Percentiles rank a stretch among this genome's conserved stretches.
phyloP scores from a whole-genome alignment of 169 alveolate genomes.

The Babesia bovis region DNA sequence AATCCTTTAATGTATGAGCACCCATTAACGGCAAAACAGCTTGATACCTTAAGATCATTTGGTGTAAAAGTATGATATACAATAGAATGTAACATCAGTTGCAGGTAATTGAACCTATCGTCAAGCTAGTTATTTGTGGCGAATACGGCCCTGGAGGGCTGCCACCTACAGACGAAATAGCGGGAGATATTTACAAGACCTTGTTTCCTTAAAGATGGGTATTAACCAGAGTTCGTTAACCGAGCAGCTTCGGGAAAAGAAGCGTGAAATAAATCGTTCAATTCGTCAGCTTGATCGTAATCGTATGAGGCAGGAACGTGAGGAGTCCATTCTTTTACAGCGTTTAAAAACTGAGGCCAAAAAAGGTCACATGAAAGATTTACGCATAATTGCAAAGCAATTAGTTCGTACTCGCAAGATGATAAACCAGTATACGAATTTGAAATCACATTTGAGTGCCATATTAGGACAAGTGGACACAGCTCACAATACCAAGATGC shows the following conservation, averaged over 20 bases:
- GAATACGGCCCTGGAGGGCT: constrained; percentile 44
- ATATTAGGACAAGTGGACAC: constrained; percentile 36
- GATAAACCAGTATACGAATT: constrained; percentile 26
- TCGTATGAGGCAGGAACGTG: constrained; percentile 35
- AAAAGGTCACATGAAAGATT: constrained; percentile 30
- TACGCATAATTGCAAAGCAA: constrained; percentile 48
- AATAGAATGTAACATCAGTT: background rate
- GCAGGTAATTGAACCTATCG: constrained; percentile 27
- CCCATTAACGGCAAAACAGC: constrained; percentile 84
- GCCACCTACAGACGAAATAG: constrained; percentile 30
- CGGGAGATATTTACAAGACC: background rate
- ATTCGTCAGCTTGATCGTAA: constrained; percentile 58
- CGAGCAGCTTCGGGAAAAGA: constrained; percentile 51
- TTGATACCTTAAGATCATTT: constrained; percentile 69
- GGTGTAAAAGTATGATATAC: constrained; percentile 50
- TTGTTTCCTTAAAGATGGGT: constrained; percentile 43
- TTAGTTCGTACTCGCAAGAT: constrained; percentile 44
- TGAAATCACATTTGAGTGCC: constrained; percentile 57
- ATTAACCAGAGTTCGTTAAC: constrained; percentile 17
- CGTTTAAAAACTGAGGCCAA: constrained; percentile 42
- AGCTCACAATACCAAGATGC: constrained; percentile 55
- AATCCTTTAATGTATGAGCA: constrained; percentile 90
- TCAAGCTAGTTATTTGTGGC: constrained; percentile 24
- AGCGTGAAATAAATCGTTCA: constrained; percentile 42
- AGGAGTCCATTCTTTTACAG: constrained; percentile 25